Evolutionary conservation across 768 basidiomycete genomes (phyloP), one percentile per base, ranked within the genome.

Genomic region (Nidularia sp.): DNA sequence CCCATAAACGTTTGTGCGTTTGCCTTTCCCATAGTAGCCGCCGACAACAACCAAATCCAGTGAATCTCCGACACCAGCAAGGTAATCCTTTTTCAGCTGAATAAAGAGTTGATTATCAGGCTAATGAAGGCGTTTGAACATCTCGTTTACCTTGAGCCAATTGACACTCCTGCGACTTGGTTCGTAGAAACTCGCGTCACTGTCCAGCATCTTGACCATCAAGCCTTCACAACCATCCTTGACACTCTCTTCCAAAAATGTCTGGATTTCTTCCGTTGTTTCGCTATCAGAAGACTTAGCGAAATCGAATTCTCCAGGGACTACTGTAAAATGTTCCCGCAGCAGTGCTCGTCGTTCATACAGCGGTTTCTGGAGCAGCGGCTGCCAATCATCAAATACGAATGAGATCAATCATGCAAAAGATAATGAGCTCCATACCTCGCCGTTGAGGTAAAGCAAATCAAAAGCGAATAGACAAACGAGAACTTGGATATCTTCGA

Each of bases 131-230:
- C 18, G 22, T 6, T 10, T 45, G 33, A 48, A 31, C 6, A 6
- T 25, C 44, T n/a, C n/a, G n/a, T 51, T 57, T 66, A 93, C 96
- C 84, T 99, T 99, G 12, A 99, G 74, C 97, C 97, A 99, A 64
- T 98, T 98, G 50, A 98, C 88, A 70, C 91, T 94, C 39, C 97
- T 77, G 53, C 96, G 74, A 67, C 93, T 96, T 6, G 97, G 97
- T 69, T 98, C 95, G 64, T 99, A 99, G 61, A 81, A 91, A 66
- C 93, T 92, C 5, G 88, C 90, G 36, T 93, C 88, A 45, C 83
- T 88, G 41, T 96, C 92, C 13, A 99, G 73, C 93, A 97, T 96
- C 74, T 99, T 99, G 53, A 99, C 93, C 97, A 99, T 99, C 45
- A 99, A 80, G 7, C 97, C 97, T 67, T 99, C 97, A 65, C 97